Base-by-base conservation (phyloP, 768 basidiomycete genomes). In the Tulasnella sp. region DNA sequence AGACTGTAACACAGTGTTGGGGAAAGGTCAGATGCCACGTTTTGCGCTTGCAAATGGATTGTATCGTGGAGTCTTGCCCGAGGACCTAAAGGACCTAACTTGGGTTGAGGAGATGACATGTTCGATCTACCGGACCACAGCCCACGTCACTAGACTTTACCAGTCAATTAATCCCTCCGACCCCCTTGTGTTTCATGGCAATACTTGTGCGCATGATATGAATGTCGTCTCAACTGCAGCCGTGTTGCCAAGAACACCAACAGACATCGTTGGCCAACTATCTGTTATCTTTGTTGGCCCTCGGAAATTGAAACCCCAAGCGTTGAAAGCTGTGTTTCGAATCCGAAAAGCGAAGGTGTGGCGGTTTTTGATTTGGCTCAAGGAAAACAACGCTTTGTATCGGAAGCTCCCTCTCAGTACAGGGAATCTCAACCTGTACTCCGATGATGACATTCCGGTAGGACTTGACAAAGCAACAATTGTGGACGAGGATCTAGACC, bases 361-460 rank as follows among this genome's bases (percentile, higher is more conserved):
- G 81, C 69, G 57, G 10, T 83, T 84, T 78, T 44, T 84, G 1
- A 7, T 70, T 0, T 88, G 86, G 86, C 78, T 88, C 0, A 84
- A 84, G 69, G n/a, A 13, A 0, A 79, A 87, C 76, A 88, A 87
- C 78, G 78, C 48, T 0, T 69, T 85, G 2, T 88, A 88, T 76
- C 20, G 74, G 7, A 77, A 70, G 15, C 16, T 80, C 29, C 16
- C 46, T n/a, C 51, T 79, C 2, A 67, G 48, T 73, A 10, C 15
- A 10, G 72, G 74, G 9, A 70, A 39, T 32, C 61, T 80, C 5
- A 37, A 74, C 10, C 11, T 84, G 40, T 57, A 80, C 16, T 11
- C 26, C 0, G 83, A 84, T 39, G 83, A 82, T 0, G 69, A 82
- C 11, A 81, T 81, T 35, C 80, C 71, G 26, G 74, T 82, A 29